Base-by-base conservation (phyloP, 805 yeast species). In the Saturnispora ahearnii region DNA sequence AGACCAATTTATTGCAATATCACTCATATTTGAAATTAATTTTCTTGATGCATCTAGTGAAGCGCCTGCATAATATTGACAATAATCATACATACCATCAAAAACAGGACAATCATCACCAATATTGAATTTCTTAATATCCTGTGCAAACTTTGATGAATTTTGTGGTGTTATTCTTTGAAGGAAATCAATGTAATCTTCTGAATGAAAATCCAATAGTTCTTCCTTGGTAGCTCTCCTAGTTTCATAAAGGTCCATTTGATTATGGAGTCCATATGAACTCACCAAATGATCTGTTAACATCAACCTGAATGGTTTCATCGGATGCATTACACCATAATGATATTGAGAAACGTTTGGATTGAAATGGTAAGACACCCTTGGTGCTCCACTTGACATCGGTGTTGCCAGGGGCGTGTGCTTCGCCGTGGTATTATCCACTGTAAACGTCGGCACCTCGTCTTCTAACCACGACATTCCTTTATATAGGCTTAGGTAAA, bases 51-150 rank as follows among this genome's bases (percentile, higher is more conserved):
- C 97, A 67, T 87, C 96, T 72, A 91, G 74, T 11, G 96, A 85
- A 10, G 96, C 96, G 15, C 99, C 99, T 3, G 96, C 86, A 51
- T 89, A 86, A 44, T 87, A 81, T 43, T 87, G 77, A 57, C 93
- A 84, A 64, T 87, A 91, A 64, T 90, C 96, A 63, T 84, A 91
- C 66, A 91, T 77, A 4, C 99, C 99, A 63, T 91, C 97, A 65
- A 89, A 89, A 1, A 89, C 88, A 7, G 96, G 96, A 62, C 95
- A 87, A 64, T 89, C 97, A 66, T 87, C 96, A 34, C 96, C 96
- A 34, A 89, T 88, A 61, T 89, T 89, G 70, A 89, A 89, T 57
- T 87, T 81, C 50, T 77, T 70, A 42, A 82, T 66, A 50, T 76
- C 74, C 34, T 73, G 76, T 22, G 78, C 74, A 63, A 78, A 74